phyloP scores from a whole-genome alignment of 257 asterid species.

The Verbascum thapsus region DNA sequence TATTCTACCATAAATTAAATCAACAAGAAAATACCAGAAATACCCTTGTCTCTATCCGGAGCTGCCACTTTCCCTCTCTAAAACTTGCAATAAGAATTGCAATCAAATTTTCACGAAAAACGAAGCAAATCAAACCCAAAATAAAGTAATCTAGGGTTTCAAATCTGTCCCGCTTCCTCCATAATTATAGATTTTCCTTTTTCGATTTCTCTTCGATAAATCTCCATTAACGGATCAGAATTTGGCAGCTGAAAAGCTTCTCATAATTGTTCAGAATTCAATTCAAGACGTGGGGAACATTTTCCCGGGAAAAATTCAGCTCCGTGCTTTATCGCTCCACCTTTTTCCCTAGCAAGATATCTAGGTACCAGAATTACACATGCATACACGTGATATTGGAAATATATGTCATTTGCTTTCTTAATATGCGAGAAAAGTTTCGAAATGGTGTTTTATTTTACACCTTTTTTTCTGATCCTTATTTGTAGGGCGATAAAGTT shows the following conservation, averaged over 20 bases:
- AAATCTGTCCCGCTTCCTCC: slow-evolving; percentile 40
- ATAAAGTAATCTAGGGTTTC: slow-evolving; percentile 51
- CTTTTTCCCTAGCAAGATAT: slow-evolving; percentile 5
- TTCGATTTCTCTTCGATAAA: slow-evolving; percentile 38
- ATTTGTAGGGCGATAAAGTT: slow-evolving; percentile 32
- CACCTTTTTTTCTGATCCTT: slow-evolving; percentile 9
- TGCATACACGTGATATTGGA: slow-evolving; percentile 2
- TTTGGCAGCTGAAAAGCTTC: slow-evolving; percentile 23
- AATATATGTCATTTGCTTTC: slow-evolving; percentile 3
- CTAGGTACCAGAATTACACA: slow-evolving; percentile 1
- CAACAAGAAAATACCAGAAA: not conserved
- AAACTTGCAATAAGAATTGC: slow-evolving; percentile 18
- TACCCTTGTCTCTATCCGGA: slow-evolving; percentile 21
- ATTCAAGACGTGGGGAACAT: slow-evolving; percentile 13
- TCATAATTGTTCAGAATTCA: slow-evolving; percentile 21
- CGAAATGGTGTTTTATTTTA: not conserved
- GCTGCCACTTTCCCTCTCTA: slow-evolving; percentile 28
- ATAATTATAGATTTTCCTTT: slow-evolving; percentile 33
- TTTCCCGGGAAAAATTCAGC: slow-evolving; percentile 34
- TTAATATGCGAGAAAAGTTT: too few species aligned
- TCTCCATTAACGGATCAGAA: slow-evolving; percentile 39
- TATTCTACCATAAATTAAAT: too few species aligned
- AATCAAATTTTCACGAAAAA: slow-evolving; percentile 28
- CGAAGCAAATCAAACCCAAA: slow-evolving; percentile 38
- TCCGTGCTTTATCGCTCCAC: slow-evolving; percentile 6